Evolutionary conservation across 495 filamentous ascomycete genomes (phyloP).

Genomic region (Penicillium ucsense): DNA sequence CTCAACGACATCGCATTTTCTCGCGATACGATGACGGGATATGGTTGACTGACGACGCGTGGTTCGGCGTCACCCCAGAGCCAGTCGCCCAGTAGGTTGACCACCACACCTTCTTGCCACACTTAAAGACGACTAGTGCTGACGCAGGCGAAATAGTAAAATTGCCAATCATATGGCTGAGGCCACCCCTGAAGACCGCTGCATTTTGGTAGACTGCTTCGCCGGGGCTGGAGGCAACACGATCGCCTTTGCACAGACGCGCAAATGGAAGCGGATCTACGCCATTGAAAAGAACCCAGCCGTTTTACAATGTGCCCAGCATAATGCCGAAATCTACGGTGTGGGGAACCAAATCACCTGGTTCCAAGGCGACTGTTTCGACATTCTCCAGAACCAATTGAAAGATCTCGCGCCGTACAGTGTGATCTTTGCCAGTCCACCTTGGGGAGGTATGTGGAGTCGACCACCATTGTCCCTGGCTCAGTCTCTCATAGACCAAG

Average conservation of each 20-base stretch:
- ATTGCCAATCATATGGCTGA: constrained; percentile 65
- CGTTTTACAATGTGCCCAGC: constrained; percentile 76
- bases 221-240: constrained; percentile 86
- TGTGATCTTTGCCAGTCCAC: constrained; percentile 81
- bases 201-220: constrained; percentile 73
- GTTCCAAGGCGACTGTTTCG: constrained; percentile 76
- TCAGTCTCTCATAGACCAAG: too few relatives aligned
- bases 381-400: constrained; percentile 41
- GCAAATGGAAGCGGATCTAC: constrained; percentile 69
- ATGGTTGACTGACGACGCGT: constrained; percentile 82
- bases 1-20: constrained; percentile 78
- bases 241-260: constrained; percentile 81
- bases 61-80: constrained; percentile 95
- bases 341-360: constrained; percentile 72
- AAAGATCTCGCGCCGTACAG: constrained; percentile 43
- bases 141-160: constrained; percentile 37
- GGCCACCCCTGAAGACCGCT: constrained; percentile 40
- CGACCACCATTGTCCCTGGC: neutral
- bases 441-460: constrained; percentile 68
- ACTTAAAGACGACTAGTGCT: neutral
- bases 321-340: constrained; percentile 84
- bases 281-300: constrained; percentile 75
- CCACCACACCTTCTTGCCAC: neutral
- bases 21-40: constrained; percentile 73
- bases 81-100: constrained; percentile 63